Percentiles rank a stretch among this genome's conserved stretches.
Evolutionary conservation across 2,329 filamentous ascomycete species (phyloP).

Genomic region (Aspergillus vadensis): DNA sequence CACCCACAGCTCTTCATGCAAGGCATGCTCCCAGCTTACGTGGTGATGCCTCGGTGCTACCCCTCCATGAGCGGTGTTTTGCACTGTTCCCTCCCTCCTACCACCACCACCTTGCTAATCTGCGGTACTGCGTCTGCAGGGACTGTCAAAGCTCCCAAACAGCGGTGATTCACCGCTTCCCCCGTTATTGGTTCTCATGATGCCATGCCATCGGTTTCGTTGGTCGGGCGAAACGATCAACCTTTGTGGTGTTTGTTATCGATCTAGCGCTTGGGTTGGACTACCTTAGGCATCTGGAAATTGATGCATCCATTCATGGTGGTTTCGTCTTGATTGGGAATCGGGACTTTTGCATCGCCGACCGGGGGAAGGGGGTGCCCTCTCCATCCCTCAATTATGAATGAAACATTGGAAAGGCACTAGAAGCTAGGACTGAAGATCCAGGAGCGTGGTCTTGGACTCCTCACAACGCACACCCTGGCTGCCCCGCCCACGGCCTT

Average conservation of each 20-base stretch:
- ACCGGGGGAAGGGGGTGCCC: neutral
- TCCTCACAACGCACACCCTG: neutral
- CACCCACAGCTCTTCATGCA: slow-evolving; percentile 19
- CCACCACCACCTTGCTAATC: neutral
- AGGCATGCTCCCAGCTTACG: slow-evolving; percentile 14
- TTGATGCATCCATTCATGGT: neutral
- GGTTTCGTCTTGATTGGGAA: no score
- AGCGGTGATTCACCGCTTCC: slow-evolving; percentile 27
- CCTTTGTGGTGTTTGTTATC: neutral
- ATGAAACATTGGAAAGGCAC: slow-evolving; percentile 3
- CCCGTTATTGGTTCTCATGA: slow-evolving; percentile 17
- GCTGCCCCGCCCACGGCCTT: slow-evolving; percentile 9
- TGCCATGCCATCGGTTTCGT: slow-evolving; percentile 15
- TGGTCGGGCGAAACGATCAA: neutral
- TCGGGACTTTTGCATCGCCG: slow-evolving; percentile 1
- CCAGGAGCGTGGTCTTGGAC: slow-evolving; percentile 4
- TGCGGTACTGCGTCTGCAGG: slow-evolving; percentile 4
- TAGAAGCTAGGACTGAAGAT: slow-evolving; percentile 6
- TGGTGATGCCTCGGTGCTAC: neutral
- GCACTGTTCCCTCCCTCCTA: neutral
- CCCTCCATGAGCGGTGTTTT: neutral
- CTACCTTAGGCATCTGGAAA: neutral
- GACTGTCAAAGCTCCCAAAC: slow-evolving; percentile 8
- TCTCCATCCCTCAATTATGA: neutral
- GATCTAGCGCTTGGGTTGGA: no score